Evolutionary conservation across 2,329 filamentous ascomycete species (phyloP), one percentile per base, ranked within the genome.

Genomic region (Sporothrix euskadiensis): DNA sequence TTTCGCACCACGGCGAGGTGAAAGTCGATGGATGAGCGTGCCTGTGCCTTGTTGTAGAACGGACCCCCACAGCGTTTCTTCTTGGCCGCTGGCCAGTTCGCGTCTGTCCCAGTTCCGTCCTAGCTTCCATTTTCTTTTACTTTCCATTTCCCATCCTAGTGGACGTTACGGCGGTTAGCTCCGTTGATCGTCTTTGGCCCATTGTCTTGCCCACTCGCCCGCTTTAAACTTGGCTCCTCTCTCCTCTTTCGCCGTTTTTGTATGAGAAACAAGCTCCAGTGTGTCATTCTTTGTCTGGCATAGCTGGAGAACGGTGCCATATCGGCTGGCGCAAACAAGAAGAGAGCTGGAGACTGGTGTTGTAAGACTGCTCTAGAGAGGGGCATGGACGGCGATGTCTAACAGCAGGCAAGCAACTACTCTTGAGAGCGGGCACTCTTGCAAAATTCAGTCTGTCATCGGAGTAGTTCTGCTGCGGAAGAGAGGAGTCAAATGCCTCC

Each of bases 281-380:
- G 65, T 54, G 16, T 35, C 35, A 35, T 52, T 6, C 44, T 69
- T n/a, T 30, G 65, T 47, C 47, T 69, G 66, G 65, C 65, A 69
- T 69, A 54, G 65, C 66, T 68, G 26, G 35, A 16, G 61, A 16
- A 1, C 39, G 47, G 66, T 35, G 47, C 35, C 66, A 39, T 69
- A 5, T 69, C 47, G 66, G 30, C 66, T 56, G 66, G 66, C 47
- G 30, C 30, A 56, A 54, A 41, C 30, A 39, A 41, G 47, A 30
- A 68, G 39, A 9, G 6, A 12, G 41, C 41, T 26, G 39, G 41
- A 35, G 61, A 30, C 61, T 47, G 61, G 61, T n/a, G 10, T 8
- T 54, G 52, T 10, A 54, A 22, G 1, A 35, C 26, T 19, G 57
- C 57, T 39, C 7, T 7, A 56, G 57, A 63, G 19, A 41, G 57